A percentile compares a stretch with the other conserved stretches of the same genome.
Conservation (phyloP, 495 filamentous ascomycete genomes). For the Xylaria nigripes region DNA sequence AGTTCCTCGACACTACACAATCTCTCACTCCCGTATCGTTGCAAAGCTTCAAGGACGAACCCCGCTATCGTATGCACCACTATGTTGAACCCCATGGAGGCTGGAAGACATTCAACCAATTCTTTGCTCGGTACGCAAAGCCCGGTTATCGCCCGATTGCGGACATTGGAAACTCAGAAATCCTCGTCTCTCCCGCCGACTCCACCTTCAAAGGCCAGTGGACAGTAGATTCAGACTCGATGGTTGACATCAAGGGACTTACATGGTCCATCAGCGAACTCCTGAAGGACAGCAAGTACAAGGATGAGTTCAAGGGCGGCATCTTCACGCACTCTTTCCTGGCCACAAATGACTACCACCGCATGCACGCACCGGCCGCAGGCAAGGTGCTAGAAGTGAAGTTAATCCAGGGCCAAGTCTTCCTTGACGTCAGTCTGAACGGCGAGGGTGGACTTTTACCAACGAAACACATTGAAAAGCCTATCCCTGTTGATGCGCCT, state of each 20-base stretch:
- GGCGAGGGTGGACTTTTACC: too few species aligned
- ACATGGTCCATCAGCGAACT: conserved; percentile 35
- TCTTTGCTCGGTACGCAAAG: conserved; percentile 38
- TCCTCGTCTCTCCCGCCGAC: conserved; percentile 37
- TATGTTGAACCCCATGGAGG: conserved; percentile 19
- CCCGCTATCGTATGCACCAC: conserved; percentile 16
- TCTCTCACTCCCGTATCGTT: conserved; percentile 21
- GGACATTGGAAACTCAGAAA: conserved; percentile 24
- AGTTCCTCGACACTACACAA: conserved; percentile 22
- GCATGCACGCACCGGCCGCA: conserved; percentile 39
- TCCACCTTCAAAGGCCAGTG: conserved; percentile 16
- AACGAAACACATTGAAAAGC: too few species aligned
- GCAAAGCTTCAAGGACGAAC: conserved; percentile 18
- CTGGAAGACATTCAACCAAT: conserved; percentile 35
- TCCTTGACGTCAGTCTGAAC: conserved; percentile 24
- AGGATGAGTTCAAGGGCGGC: conserved; percentile 29
- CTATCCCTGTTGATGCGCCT: too few species aligned
- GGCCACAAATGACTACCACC: conserved; percentile 40
- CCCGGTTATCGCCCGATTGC: conserved; percentile 30
- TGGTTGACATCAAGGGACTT: conserved; percentile 35
- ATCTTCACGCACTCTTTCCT: conserved; percentile 37
- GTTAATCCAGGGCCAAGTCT: conserved; percentile 22
- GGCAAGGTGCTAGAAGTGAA: conserved; percentile 29
- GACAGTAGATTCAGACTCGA: conserved; percentile 26
- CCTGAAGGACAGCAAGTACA: conserved; percentile 25